Evolutionary conservation across 2,329 filamentous ascomycete species (phyloP), one percentile per base, ranked within the genome.

Genomic region (Furcasterigmium sp.): DNA sequence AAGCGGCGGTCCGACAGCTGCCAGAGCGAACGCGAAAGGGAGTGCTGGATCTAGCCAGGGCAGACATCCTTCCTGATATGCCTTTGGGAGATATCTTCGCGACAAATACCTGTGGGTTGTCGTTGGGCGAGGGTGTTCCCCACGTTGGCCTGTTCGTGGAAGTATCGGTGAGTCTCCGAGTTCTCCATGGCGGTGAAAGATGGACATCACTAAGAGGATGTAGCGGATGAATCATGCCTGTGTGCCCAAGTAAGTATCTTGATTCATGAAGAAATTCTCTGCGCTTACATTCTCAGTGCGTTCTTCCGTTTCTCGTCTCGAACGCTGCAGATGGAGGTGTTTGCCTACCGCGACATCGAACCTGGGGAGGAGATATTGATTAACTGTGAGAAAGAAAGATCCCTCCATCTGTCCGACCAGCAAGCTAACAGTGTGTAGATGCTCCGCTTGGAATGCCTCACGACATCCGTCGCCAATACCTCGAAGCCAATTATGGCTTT

Each of bases 171-270:
- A 48, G 58, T 42, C n/a, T 7, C 34, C 10, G 2, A 3, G 13
- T 15, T 8, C 6, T 34, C 10, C 4, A 32, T 8, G 29, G 15
- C 17, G 3, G 15, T 35, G 5, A 3, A 32, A 15, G 32, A 35
- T 17, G 15, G 6, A 15, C n/a, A 11, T 35, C 5, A 18, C 40
- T 36, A 9, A 42, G 10, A n/a, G 34, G 19, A 4, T 3, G 20
- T n/a, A 63, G 61, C 55, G 60, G 23, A 34, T 64, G 35, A 64
- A 64, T 42, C 61, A 64, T 38, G 61, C 53, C 8, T 64, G 61
- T 36, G 53, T 53, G 35, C 58, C 61, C 36, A 64, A 63, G 61
- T 63, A 42, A 44, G 55, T 50, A 4, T 4, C 18, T 14, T n/a
- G n/a, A n/a, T n/a, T n/a, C n/a, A n/a, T n/a, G n/a, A n/a, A n/a